Percentiles rank a stretch among this genome's conserved stretches.
phyloP scores from a whole-genome alignment of 257 asterid genomes.

The Plantago major region DNA sequence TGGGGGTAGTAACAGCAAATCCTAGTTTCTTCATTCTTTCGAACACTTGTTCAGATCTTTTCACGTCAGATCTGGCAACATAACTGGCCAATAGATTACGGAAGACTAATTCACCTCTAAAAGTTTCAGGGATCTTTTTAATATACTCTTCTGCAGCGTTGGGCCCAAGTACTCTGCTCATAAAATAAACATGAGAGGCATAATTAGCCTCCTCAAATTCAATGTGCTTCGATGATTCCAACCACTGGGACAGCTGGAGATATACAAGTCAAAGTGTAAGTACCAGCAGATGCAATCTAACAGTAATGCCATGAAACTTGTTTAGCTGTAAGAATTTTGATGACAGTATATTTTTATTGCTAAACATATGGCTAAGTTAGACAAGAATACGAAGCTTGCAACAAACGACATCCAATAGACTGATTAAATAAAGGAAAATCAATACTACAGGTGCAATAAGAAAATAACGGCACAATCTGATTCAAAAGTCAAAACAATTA shows the following conservation, averaged over 20 bases:
- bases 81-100: slow-evolving; percentile 60
- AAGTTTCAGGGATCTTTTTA: slow-evolving; percentile 48
- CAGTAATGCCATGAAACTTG: neutral
- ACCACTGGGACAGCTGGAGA: slow-evolving; percentile 75
- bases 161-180: slow-evolving; percentile 60
- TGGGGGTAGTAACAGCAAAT: slow-evolving; percentile 42
- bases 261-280: slow-evolving; percentile 15
- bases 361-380: too few relatives aligned
- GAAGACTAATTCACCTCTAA: slow-evolving; percentile 52
- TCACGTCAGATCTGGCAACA: slow-evolving; percentile 31
- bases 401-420: too few relatives aligned
- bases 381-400: too few relatives aligned
- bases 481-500: too few relatives aligned
- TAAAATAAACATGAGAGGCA: slow-evolving; percentile 60
- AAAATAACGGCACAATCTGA: too few relatives aligned
- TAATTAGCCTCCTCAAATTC: slow-evolving; percentile 45
- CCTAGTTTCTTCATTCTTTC: slow-evolving; percentile 57
- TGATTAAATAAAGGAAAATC: too few relatives aligned
- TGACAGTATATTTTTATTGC: too few relatives aligned
- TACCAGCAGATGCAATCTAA: neutral
- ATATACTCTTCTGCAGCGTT: slow-evolving; percentile 52
- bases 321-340: neutral
- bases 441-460: too few relatives aligned
- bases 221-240: slow-evolving; percentile 35
- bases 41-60: slow-evolving; percentile 59